Evolutionary conservation across 371 early-diverging fungal genomes (phyloP).

Genomic region (Lichtheimia ramosa): DNA sequence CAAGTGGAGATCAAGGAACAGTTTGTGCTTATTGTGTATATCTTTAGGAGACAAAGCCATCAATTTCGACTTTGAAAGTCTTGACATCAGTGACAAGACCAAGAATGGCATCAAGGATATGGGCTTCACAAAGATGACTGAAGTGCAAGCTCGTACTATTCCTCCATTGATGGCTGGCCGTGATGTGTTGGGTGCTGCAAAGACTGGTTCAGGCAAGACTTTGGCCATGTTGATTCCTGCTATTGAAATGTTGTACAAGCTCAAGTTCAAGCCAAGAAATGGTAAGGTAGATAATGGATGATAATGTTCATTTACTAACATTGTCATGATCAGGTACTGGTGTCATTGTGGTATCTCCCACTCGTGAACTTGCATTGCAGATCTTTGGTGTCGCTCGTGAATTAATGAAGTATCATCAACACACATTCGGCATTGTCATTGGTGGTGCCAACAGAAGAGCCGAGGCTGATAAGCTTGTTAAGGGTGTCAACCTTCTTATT

Average conservation of each 20-base stretch:
- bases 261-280: slow-evolving; percentile 93
- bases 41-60: slow-evolving; percentile 1
- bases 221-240: slow-evolving; percentile 98
- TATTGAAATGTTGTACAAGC: slow-evolving; percentile 82
- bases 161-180: slow-evolving; percentile 94
- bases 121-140: slow-evolving; percentile 96
- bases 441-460: slow-evolving; percentile 93
- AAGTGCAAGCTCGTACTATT: slow-evolving; percentile 96
- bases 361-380: slow-evolving; percentile 99
- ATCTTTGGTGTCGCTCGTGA: slow-evolving; percentile 98
- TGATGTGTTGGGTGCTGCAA: slow-evolving; percentile 98
- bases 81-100: slow-evolving; percentile 68
- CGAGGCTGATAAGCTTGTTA: slow-evolving; percentile 90
- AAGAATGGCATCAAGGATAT: slow-evolving; percentile 88
- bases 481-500: slow-evolving; percentile 92
- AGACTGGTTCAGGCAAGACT: slow-evolving; percentile 99
- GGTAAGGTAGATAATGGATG: slow-evolving; percentile 47
- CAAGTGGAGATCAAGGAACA: not conserved
- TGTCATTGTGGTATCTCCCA: slow-evolving; percentile 97
- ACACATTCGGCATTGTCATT: slow-evolving; percentile 84
- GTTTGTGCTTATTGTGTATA: not conserved
- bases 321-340: slow-evolving; percentile 70
- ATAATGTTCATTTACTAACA: slow-evolving; percentile 7
- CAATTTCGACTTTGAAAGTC: slow-evolving; percentile 57
- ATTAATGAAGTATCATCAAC: slow-evolving; percentile 86